Conservation (phyloP, 2,329 filamentous ascomycete species). For the Neofusicoccum laricinum region DNA sequence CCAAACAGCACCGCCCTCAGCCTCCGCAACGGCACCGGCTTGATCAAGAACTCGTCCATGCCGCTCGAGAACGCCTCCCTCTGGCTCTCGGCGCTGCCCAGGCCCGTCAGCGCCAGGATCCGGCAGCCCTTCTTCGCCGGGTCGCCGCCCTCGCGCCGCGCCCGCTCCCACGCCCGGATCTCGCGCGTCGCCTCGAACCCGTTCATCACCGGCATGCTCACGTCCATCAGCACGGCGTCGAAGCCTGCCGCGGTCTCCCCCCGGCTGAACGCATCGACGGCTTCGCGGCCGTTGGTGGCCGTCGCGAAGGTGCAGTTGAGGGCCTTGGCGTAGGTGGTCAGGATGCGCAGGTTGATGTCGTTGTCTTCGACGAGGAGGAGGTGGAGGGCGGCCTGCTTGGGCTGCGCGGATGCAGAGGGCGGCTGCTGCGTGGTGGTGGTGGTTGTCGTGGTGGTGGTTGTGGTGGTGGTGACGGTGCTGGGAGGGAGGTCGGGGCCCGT, state of each 20-base stretch:
- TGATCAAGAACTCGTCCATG: slow-evolving; percentile 47
- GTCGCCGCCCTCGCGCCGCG: slow-evolving; percentile 24
- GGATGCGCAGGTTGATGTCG: slow-evolving; percentile 50
- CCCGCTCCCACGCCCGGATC: slow-evolving; percentile 35
- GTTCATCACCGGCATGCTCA: slow-evolving; percentile 48
- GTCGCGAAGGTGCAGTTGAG: slow-evolving; percentile 26
- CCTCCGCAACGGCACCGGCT: slow-evolving; percentile 34
- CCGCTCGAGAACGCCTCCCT: slow-evolving; percentile 42
- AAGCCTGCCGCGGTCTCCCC: background rate
- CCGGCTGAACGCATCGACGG: slow-evolving; percentile 34
- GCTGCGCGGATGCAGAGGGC: too few relatives aligned
- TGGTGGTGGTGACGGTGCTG: background rate
- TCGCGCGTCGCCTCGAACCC: slow-evolving; percentile 44
- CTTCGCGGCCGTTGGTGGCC: slow-evolving; percentile 40
- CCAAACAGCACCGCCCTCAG: background rate
- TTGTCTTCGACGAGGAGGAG: slow-evolving; percentile 19
- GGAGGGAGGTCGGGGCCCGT: too few relatives aligned
- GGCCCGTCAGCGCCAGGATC: slow-evolving; percentile 43
- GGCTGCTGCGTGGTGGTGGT: background rate
- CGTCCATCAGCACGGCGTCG: slow-evolving; percentile 47
- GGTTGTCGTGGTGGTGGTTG: background rate
- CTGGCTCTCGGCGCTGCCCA: slow-evolving; percentile 43
- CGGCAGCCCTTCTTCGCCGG: too few relatives aligned
- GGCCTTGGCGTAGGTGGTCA: slow-evolving; percentile 40
- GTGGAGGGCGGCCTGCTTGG: background rate